phyloP scores from a whole-genome alignment of 768 basidiomycete species.

The Steccherinum ochraceum region DNA sequence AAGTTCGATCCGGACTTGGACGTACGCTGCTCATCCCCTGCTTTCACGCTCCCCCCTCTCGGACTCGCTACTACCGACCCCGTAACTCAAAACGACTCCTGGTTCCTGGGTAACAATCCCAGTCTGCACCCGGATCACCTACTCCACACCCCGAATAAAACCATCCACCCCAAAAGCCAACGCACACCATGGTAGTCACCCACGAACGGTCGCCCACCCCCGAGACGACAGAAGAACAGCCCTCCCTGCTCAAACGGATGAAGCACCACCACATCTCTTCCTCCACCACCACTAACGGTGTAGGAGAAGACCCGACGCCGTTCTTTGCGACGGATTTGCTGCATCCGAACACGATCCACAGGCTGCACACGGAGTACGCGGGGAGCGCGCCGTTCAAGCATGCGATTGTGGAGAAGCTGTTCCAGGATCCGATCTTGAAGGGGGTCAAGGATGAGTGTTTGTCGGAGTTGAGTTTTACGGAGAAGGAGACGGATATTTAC shows the following conservation, averaged over 20 bases:
- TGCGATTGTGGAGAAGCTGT: conserved; percentile 71
- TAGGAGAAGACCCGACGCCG: conserved; percentile 20
- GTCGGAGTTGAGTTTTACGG: conserved; percentile 70
- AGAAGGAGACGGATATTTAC: conserved; percentile 99
- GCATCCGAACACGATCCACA: conserved; percentile 46
- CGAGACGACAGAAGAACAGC: conserved; percentile 24
- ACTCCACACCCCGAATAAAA: too few species aligned
- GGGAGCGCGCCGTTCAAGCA: conserved; percentile 73
- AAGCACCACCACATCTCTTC: conserved; percentile 31
- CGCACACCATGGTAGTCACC: conserved; percentile 35
- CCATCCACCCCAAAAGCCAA: background rate
- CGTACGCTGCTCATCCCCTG: too few species aligned
- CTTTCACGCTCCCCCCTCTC: too few species aligned
- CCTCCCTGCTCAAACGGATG: conserved; percentile 28
- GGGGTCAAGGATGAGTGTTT: conserved; percentile 83
- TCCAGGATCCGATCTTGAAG: conserved; percentile 76
- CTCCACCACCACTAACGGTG: conserved; percentile 8
- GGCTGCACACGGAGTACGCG: conserved; percentile 50
- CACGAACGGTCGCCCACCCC: conserved; percentile 43
- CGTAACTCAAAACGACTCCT: background rate
- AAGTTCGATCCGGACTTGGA: too few species aligned
- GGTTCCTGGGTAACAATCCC: too few species aligned
- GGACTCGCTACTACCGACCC: conserved; percentile 1
- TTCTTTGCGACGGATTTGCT: conserved; percentile 52
- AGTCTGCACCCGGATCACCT: too few species aligned